phyloP scores from a whole-genome alignment of 2,329 filamentous ascomycete species.

The Dactylonectria macrodidyma region DNA sequence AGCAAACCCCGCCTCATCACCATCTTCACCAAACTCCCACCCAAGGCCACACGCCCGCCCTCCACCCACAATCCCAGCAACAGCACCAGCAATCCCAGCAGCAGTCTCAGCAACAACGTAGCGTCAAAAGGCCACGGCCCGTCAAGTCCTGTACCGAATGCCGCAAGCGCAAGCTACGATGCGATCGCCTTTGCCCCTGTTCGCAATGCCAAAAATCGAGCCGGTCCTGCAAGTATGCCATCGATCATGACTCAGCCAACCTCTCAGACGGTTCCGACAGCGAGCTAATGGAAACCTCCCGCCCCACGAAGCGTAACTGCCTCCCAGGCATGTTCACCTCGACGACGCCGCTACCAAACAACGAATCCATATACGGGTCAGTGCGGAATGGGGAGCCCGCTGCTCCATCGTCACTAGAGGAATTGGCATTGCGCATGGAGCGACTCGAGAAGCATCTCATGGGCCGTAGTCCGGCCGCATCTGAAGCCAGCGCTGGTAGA shows the following conservation, averaged over 20 bases:
- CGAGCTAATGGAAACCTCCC: slow-evolving; percentile 51
- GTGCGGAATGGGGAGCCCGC: slow-evolving; percentile 52
- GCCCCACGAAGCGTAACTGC: slow-evolving; percentile 58
- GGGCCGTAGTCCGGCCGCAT: slow-evolving; percentile 58
- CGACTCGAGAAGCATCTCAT: slow-evolving; percentile 67
- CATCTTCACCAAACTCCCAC: slow-evolving; percentile 39
- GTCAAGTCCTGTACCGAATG: slow-evolving; percentile 72
- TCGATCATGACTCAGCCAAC: slow-evolving; percentile 63
- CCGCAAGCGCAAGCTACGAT: slow-evolving; percentile 70
- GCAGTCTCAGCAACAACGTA: slow-evolving; percentile 55
- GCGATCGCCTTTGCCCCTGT: slow-evolving; percentile 70
- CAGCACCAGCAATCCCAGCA: slow-evolving; percentile 48
- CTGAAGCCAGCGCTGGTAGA: slow-evolving; percentile 52
- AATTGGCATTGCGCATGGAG: slow-evolving; percentile 66
- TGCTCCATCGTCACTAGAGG: slow-evolving; percentile 59
- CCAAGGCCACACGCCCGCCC: slow-evolving; percentile 32
- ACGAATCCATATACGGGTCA: slow-evolving; percentile 45
- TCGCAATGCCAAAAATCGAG: slow-evolving; percentile 72
- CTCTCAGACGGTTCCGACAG: slow-evolving; percentile 66
- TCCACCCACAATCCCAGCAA: slow-evolving; percentile 33
- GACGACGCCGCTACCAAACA: slow-evolving; percentile 40
- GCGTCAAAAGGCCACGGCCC: slow-evolving; percentile 68
- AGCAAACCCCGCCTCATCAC: slow-evolving; percentile 46
- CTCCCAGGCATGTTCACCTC: slow-evolving; percentile 45
- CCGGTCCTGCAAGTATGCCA: slow-evolving; percentile 67